Evolutionary conservation across 345 rosid species (phyloP).

Genomic region (Eucalyptus coolabah): DNA sequence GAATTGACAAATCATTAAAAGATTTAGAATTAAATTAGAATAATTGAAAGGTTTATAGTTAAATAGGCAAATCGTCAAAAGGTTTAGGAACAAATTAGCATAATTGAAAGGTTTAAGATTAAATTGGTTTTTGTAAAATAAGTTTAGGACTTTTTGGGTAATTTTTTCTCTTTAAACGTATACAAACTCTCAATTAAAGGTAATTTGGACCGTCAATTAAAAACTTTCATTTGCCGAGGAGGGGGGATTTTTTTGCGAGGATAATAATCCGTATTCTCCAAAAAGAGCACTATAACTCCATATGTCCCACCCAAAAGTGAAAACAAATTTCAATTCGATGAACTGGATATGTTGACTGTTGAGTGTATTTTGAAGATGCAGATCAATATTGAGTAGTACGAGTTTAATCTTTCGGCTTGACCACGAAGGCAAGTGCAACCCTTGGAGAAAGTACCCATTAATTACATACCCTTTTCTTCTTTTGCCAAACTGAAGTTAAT

Average conservation of each 20-base stretch:
- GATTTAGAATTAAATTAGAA: no score
- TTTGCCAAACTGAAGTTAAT: not conserved
- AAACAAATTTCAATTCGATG: not conserved
- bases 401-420: not conserved
- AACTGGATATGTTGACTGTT: rapidly evolving
- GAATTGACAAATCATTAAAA: not conserved
- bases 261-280: not conserved
- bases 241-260: not conserved
- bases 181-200: not conserved
- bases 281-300: not conserved
- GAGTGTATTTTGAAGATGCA: not conserved
- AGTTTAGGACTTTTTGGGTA: no score
- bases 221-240: not conserved
- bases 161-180: no score
- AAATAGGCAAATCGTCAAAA: no score
- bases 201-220: not conserved
- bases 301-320: not conserved
- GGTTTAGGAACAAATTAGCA: no score
- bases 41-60: no score
- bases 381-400: rapidly evolving
- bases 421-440: not conserved
- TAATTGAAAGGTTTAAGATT: no score
- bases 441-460: not conserved
- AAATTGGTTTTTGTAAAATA: no score
- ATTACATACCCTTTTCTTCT: not conserved